A percentile compares a stretch with the other conserved stretches of the same genome.
Evolutionary conservation across 176 grass and related monocot genomes (phyloP).

Genomic region (Carex littledalei): DNA sequence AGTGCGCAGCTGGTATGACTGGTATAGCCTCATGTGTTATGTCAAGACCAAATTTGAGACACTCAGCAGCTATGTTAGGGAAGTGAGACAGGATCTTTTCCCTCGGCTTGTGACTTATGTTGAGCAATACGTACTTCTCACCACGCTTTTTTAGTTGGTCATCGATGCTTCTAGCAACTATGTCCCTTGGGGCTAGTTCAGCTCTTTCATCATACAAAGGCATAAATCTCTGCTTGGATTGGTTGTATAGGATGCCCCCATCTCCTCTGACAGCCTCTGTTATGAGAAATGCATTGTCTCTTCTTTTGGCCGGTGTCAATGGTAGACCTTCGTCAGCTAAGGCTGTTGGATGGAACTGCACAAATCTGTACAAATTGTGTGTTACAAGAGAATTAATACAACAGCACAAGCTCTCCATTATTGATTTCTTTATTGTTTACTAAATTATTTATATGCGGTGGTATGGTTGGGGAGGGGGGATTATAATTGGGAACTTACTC

Average conservation of each 20-base stretch:
- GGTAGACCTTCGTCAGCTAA: conserved; percentile 88
- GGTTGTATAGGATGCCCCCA: conserved; percentile 86
- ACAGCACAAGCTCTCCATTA: background rate
- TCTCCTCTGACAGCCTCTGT: conserved; percentile 94
- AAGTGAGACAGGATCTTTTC: conserved; percentile 76
- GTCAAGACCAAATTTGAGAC: conserved; percentile 57
- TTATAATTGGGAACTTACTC: conserved; percentile 56
- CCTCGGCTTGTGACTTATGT: conserved; percentile 84
- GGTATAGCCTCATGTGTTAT: conserved; percentile 67
- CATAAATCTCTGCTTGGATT: conserved; percentile 92
- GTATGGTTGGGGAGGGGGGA: background rate
- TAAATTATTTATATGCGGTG: background rate
- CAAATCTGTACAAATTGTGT: conserved; percentile 49
- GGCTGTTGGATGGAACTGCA: conserved; percentile 97
- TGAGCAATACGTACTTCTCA: conserved; percentile 69
- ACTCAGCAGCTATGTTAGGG: conserved; percentile 90
- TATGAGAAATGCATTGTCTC: conserved; percentile 90
- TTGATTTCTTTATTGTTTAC: background rate
- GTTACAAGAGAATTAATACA: background rate
- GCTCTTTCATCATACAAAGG: conserved; percentile 72
- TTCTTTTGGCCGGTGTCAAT: conserved; percentile 51
- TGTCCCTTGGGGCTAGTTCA: conserved; percentile 77
- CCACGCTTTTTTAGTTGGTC: conserved; percentile 90
- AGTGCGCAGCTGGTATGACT: conserved; percentile 82
- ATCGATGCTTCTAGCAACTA: conserved; percentile 91